Evolutionary conservation across 2,329 filamentous ascomycete genomes (phyloP).

Genomic region (Ceratocystis albifundus): DNA sequence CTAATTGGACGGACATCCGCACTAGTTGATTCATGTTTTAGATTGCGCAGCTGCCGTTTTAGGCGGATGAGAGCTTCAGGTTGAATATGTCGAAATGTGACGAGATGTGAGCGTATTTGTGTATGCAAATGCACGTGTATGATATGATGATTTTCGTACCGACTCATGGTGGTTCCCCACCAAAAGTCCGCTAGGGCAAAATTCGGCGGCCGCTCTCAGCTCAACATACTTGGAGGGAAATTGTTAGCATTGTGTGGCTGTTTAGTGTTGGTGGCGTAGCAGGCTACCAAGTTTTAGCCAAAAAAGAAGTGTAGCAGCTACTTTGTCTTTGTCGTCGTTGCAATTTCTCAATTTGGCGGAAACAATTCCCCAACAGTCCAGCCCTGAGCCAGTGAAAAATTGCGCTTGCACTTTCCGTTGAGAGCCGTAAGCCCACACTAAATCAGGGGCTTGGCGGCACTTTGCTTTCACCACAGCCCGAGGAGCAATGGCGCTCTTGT

Average conservation of each 20-base stretch:
- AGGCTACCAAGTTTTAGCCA: background rate
- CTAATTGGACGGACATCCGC: background rate
- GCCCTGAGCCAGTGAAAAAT: constrained; percentile 5
- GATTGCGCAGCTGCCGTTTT: background rate
- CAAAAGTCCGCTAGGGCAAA: background rate
- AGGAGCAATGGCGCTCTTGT: background rate
- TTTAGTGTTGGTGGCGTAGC: background rate
- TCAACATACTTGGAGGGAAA: constrained; percentile 1
- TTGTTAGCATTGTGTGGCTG: background rate
- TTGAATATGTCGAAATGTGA: background rate
- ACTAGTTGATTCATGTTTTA: background rate
- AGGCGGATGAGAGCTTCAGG: background rate
- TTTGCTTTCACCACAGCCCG: background rate
- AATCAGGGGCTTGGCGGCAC: background rate
- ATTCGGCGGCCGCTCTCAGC: background rate
- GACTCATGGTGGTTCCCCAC: constrained; percentile 5
- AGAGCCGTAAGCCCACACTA: constrained; percentile 7
- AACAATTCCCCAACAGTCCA: constrained; percentile 8
- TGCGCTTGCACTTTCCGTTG: constrained; percentile 22
- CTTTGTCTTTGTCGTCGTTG: background rate
- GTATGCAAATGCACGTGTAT: background rate
- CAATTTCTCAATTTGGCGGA: background rate
- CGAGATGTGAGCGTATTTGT: background rate
- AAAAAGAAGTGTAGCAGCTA: background rate
- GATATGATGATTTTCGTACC: background rate